A percentile compares a stretch with the other conserved stretches of the same genome.
Conservation (phyloP, 1,139 yeast genomes). For the Schizosaccharomyces versatilis region DNA sequence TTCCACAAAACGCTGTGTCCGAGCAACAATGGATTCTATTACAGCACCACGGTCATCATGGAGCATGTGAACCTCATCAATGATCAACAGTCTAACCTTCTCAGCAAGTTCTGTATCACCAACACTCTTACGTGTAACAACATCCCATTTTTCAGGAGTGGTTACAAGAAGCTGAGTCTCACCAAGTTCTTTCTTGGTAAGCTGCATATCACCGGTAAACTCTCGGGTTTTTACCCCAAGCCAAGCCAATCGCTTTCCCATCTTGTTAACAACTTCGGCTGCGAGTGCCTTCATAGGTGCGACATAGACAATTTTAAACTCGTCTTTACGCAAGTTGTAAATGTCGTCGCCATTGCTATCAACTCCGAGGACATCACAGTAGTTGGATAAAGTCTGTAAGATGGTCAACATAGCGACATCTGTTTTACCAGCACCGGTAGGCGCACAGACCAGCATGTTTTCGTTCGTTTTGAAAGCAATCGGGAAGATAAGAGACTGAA, state of each 20-base stretch:
- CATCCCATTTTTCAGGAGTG: slow-evolving; percentile 98
- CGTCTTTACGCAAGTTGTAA: slow-evolving; percentile 50
- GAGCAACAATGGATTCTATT: slow-evolving; percentile 81
- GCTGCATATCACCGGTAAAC: slow-evolving; percentile 91
- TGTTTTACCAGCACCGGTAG: slow-evolving; percentile 98
- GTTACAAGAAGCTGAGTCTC: slow-evolving; percentile 83
- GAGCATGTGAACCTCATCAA: slow-evolving; percentile 87
- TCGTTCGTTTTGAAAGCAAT: slow-evolving; percentile 85
- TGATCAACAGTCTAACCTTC: slow-evolving; percentile 63
- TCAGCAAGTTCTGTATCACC: slow-evolving; percentile 75
- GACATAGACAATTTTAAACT: slow-evolving; percentile 76
- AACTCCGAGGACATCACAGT: slow-evolving; percentile 21
- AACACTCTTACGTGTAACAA: slow-evolving; percentile 65
- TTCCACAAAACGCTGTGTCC: slow-evolving; percentile 87
- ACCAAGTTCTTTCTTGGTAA: slow-evolving; percentile 61
- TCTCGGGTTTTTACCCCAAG: slow-evolving; percentile 71
- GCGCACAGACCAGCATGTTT: slow-evolving; percentile 94
- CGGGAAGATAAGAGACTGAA: slow-evolving; percentile 81
- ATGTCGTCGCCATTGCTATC: slow-evolving; percentile 17
- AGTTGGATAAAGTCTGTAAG: slow-evolving; percentile 59
- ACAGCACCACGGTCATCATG: slow-evolving; percentile 98
- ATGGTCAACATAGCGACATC: slow-evolving; percentile 82
- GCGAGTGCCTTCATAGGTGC: slow-evolving; percentile 95
- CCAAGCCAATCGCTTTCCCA: slow-evolving; percentile 57
- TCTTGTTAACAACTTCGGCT: slow-evolving; percentile 88